Evolutionary conservation across 805 yeast genomes (phyloP), one percentile per base, ranked within the genome.

Genomic region (Ogataea minuta): DNA sequence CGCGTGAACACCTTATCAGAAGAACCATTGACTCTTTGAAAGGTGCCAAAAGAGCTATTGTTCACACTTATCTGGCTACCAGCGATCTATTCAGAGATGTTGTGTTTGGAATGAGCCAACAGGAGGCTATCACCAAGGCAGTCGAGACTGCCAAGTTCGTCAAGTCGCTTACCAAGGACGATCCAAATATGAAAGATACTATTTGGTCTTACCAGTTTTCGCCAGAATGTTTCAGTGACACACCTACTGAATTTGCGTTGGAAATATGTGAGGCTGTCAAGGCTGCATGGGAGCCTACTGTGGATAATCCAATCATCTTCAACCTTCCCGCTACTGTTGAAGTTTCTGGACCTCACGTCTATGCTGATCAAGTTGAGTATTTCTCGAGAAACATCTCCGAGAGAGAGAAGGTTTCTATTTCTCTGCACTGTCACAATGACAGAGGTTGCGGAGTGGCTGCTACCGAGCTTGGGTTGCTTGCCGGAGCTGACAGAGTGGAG

Each of bases 381-480:
- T 83, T 83, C 62, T 72, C 79, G 47, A 77, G 71, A 36, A 72
- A 81, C 55, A 82, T 83, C 39, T 59, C 77, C 36, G 86, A 83
- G 56, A 74, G 90, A 61, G 88, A 82, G 56, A 81, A 79, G 53
- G 76, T 81, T 28, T 67, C 79, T 45, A 76, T 83, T 43, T 81
- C 89, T 15, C 72, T 82, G 11, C 91, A 83, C 56, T 76, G 84
- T 46, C 91, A 83, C 63, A 83, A 83, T 54, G 91, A 83, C 59
- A 74, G 91, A 63, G 91, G 91, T 14, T 81, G 87, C 59, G 89
- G 87, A 57, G 89, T 83, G 39, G 91, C 91, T 31, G 91, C 91
- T 17, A 71, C 87, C 31, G 91, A 83, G 61, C 68, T 83, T 45
- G 90, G 88, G 53, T 52, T 80, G 23, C 65, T 83, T 54, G 91